phyloP scores from a whole-genome alignment of 2,329 filamentous ascomycete genomes.

The Cadophora sp. region DNA sequence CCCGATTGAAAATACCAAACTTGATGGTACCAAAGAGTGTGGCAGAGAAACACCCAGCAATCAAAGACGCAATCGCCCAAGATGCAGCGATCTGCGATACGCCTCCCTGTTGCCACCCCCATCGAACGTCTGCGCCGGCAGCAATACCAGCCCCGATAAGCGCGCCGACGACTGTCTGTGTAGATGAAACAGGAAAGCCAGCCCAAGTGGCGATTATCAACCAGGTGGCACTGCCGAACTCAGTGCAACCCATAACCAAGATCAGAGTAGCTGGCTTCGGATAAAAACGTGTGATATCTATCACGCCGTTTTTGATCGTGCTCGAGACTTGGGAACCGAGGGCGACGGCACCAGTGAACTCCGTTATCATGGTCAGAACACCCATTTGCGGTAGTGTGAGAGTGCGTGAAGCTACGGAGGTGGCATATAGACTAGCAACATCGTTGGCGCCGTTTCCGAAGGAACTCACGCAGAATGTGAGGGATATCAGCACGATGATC shows the following conservation, averaged over 20 bases:
- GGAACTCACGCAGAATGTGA: too few species aligned
- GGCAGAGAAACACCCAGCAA: neutral
- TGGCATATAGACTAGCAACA: too few species aligned
- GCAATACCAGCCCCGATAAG: neutral
- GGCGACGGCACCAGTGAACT: constrained; percentile 2
- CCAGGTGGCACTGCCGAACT: neutral
- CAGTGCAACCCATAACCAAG: neutral
- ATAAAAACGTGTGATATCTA: neutral
- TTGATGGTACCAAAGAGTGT: constrained; percentile 2
- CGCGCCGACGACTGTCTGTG: constrained; percentile 1
- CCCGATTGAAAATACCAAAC: neutral
- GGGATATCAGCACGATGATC: too few species aligned
- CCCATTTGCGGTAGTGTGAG: too few species aligned
- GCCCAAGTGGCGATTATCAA: neutral
- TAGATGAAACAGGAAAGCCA: neutral
- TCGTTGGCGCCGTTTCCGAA: too few species aligned
- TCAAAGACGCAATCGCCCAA: constrained; percentile 5
- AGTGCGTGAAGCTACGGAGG: too few species aligned
- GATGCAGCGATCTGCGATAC: neutral
- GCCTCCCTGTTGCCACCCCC: neutral
- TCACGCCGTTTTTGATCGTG: neutral
- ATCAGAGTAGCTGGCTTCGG: neutral
- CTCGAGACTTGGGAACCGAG: neutral
- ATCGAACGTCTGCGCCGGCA: neutral
- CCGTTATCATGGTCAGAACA: too few species aligned